These are phyloP conservation scores for Ziziphus jujuba DNA, from an alignment of 306 rosid species.

Conservation along the genomic window DNA sequence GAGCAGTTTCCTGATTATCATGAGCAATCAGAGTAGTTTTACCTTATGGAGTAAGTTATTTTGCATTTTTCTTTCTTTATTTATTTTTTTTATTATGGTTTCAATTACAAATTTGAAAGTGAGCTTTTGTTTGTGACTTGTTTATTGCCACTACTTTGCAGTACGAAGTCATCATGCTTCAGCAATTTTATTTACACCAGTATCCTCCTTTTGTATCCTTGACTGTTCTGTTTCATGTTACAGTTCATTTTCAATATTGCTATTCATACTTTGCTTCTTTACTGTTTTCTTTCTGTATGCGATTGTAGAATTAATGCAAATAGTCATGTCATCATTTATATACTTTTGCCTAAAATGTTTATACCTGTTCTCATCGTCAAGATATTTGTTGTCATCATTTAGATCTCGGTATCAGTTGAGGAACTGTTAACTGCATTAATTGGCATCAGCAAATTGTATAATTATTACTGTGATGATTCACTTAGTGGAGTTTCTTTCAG, in stretches of 20 bases:
- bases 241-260: not conserved
- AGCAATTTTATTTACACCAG: constrained; percentile 51
- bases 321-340: not conserved
- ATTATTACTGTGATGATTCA: not conserved
- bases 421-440: not conserved
- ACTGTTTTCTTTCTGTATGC: not conserved
- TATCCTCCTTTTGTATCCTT: constrained; percentile 97
- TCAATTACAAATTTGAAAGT: constrained; percentile 24
- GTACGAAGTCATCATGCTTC: constrained; percentile 63
- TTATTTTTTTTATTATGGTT: constrained; percentile 28
- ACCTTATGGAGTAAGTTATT: constrained; percentile 44
- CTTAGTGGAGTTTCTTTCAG: not conserved
- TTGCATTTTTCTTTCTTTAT: constrained; percentile 14
- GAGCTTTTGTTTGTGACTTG: constrained; percentile 40
- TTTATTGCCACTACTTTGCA: constrained; percentile 66
- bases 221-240: constrained; percentile 13
- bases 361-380: not conserved
- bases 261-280: not conserved
- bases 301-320: not conserved
- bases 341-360: not conserved
- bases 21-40: constrained; percentile 13
- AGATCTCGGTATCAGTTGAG: not conserved
- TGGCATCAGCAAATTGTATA: not conserved
- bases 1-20: constrained; percentile 9
- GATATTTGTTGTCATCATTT: not conserved